Conservation (phyloP, 352 stramenopile genomes). For the Globisporangium uncinulatum region DNA sequence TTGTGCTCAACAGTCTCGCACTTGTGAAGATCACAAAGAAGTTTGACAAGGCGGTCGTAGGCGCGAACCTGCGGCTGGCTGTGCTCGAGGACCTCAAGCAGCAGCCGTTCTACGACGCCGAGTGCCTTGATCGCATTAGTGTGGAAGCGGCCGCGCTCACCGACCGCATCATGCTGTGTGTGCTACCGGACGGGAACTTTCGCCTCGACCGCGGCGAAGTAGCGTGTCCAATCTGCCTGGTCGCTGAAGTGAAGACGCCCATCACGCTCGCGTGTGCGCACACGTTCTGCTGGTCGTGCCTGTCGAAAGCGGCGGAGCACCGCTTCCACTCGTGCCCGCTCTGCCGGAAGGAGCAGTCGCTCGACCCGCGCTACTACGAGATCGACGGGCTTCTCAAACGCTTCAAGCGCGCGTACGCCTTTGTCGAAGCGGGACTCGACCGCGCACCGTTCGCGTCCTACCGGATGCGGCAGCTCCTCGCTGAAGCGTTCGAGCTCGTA, state of each 20-base stretch:
- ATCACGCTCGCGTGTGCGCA: constrained; percentile 70
- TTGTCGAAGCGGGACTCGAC: constrained; percentile 48
- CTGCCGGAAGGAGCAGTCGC: constrained; percentile 63
- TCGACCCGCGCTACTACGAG: constrained; percentile 76
- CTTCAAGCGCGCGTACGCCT: constrained; percentile 66
- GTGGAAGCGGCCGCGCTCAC: constrained; percentile 37
- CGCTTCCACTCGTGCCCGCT: constrained; percentile 71
- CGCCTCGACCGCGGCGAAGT: constrained; percentile 32
- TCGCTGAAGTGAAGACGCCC: constrained; percentile 49
- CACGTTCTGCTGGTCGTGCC: constrained; percentile 80
- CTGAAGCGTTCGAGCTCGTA: constrained; percentile 52
- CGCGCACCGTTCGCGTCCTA: constrained; percentile 42
- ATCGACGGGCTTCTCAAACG: constrained; percentile 74
- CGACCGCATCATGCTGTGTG: constrained; percentile 65
- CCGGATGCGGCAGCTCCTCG: constrained; percentile 66
- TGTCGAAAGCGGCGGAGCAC: constrained; percentile 64
- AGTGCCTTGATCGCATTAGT: constrained; percentile 50
- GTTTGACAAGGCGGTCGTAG: constrained; percentile 52
- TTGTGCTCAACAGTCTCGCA: constrained; percentile 73
- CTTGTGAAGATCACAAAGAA: constrained; percentile 84
- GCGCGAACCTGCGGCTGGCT: constrained; percentile 20
- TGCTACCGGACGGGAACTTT: constrained; percentile 67
- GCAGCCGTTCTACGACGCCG: constrained; percentile 63
- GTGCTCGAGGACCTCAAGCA: constrained; percentile 50
- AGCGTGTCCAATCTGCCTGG: constrained; percentile 69